Evolutionary conservation across 2,329 filamentous ascomycete genomes (phyloP).

Genomic region (Talaromyces sp.): DNA sequence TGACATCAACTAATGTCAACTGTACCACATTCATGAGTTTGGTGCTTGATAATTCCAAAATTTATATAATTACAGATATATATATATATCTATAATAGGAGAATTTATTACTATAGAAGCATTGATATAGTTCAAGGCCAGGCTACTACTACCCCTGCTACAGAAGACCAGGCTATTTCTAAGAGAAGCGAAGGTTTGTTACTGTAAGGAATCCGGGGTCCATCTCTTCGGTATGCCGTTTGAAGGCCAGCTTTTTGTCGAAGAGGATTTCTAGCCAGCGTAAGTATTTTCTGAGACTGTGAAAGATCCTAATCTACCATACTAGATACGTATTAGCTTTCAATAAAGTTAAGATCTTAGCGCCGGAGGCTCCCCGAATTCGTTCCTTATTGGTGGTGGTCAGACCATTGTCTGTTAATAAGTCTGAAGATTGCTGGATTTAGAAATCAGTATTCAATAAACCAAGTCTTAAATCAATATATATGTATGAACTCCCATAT

Average conservation of each 20-base stretch:
- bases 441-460: neutral
- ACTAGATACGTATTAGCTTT: neutral
- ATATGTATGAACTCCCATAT: neutral
- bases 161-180: too few species aligned
- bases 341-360: neutral
- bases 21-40: neutral
- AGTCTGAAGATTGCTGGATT: neutral
- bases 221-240: too few species aligned
- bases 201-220: too few species aligned
- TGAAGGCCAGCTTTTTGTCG: too few species aligned
- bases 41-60: neutral
- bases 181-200: too few species aligned
- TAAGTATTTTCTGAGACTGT: neutral
- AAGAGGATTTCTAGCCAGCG: neutral
- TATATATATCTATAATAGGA: too few species aligned
- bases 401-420: neutral
- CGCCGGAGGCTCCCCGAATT: neutral
- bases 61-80: neutral
- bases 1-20: neutral
- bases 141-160: neutral
- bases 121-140: neutral
- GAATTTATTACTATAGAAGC: too few species aligned
- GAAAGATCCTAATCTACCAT: neutral
- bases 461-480: neutral
- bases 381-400: neutral